Conservation (phyloP, 495 filamentous ascomycete genomes). For the Neurospora sp. region DNA sequence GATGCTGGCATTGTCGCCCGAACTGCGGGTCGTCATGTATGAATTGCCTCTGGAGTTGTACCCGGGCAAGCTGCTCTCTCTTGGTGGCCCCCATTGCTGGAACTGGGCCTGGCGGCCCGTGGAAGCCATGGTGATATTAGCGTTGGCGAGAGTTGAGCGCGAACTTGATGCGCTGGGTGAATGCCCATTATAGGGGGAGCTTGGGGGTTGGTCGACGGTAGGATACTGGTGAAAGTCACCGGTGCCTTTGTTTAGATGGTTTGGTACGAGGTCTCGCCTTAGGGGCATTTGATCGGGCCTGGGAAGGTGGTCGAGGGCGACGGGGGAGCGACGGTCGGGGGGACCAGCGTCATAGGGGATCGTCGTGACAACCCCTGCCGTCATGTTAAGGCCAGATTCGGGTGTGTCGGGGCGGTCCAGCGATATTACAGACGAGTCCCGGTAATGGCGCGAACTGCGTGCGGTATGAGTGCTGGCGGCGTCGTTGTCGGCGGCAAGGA, state of each 20-base stretch:
- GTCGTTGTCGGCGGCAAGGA: slow-evolving; percentile 41
- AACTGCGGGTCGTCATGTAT: slow-evolving; percentile 43
- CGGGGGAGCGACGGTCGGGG: slow-evolving; percentile 57
- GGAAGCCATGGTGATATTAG: slow-evolving; percentile 56
- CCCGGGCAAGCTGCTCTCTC: slow-evolving; percentile 40
- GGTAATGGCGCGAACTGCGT: slow-evolving; percentile 69
- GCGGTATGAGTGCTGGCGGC: slow-evolving; percentile 49
- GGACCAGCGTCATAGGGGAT: slow-evolving; percentile 79
- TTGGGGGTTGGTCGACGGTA: slow-evolving; percentile 47
- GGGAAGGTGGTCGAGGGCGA: slow-evolving; percentile 66
- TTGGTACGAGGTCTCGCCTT: slow-evolving; percentile 64
- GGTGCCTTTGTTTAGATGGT: slow-evolving; percentile 67
- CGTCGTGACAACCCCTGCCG: slow-evolving; percentile 76
- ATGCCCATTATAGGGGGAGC: slow-evolving; percentile 43
- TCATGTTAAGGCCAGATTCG: slow-evolving; percentile 50
- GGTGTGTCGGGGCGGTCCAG: slow-evolving; percentile 50
- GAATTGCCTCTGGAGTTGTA: slow-evolving; percentile 53
- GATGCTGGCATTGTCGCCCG: slow-evolving; percentile 37
- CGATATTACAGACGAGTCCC: slow-evolving; percentile 67
- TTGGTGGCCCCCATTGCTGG: slow-evolving; percentile 62
- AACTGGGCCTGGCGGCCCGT: slow-evolving; percentile 61
- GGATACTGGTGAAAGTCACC: slow-evolving; percentile 90
- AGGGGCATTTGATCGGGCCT: slow-evolving; percentile 53
- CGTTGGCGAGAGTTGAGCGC: slow-evolving; percentile 56
- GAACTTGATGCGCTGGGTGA: slow-evolving; percentile 55